Evolutionary conservation across 2,329 filamentous ascomycete genomes (phyloP).

Genomic region (Raffaelea arxii): DNA sequence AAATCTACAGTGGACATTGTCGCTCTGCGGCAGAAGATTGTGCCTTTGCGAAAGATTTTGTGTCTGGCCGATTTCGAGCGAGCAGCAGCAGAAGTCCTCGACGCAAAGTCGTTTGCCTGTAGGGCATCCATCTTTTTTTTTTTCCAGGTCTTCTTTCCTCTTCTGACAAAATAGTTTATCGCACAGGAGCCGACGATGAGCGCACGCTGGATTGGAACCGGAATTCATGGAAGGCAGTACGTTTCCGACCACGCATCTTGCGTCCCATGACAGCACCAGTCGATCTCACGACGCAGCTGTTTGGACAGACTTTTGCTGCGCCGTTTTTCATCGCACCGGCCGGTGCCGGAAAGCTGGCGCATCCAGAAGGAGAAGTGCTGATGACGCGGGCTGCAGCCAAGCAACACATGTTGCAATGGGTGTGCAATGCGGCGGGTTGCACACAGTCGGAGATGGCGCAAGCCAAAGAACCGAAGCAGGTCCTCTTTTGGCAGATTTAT

Average conservation of each 20-base stretch:
- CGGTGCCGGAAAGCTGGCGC: neutral
- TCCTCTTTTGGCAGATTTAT: constrained; percentile 1
- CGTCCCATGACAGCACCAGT: neutral
- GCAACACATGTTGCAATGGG: neutral
- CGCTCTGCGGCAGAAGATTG: neutral
- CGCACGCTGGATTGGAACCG: neutral
- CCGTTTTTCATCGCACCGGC: neutral
- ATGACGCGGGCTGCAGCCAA: neutral
- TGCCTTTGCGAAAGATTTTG: neutral
- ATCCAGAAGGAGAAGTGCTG: neutral
- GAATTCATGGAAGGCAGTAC: neutral
- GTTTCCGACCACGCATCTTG: constrained; percentile 1
- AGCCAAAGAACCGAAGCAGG: neutral
- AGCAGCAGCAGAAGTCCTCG: neutral
- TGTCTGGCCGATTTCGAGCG: neutral
- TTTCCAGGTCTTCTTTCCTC: neutral
- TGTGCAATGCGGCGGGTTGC: constrained; percentile 1
- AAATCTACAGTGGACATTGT: neutral
- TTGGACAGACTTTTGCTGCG: neutral
- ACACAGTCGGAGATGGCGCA: neutral
- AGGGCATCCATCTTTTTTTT: neutral
- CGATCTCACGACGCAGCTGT: neutral
- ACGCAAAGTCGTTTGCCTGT: neutral
- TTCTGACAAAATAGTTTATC: too few relatives aligned
- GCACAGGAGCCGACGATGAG: neutral